A percentile compares a stretch with the other conserved stretches of the same genome.
Evolutionary conservation across 2,329 filamentous ascomycete species (phyloP).

Genomic region (Rhytidhysteron rufulum): DNA sequence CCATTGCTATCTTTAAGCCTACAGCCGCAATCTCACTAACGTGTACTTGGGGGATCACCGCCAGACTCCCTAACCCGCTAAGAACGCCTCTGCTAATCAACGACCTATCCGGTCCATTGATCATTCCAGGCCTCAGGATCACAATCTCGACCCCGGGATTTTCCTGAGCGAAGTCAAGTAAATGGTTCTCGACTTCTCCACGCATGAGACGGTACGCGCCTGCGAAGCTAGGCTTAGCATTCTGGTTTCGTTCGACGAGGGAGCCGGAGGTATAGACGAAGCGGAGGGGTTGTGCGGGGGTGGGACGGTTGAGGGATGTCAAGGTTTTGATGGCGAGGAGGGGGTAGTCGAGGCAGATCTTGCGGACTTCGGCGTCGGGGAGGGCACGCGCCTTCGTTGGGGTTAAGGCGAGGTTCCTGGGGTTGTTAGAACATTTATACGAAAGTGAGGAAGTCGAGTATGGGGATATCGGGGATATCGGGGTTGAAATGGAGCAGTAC

Average conservation of each 20-base stretch:
- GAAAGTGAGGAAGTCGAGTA: neutral
- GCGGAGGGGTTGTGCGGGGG: constrained; percentile 7
- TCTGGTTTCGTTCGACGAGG: constrained; percentile 9
- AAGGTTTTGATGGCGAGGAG: constrained; percentile 5
- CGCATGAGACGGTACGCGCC: constrained; percentile 4
- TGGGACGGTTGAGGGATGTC: neutral
- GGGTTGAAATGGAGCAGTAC: neutral
- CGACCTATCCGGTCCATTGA: neutral
- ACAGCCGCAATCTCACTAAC: neutral
- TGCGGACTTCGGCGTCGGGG: constrained; percentile 4
- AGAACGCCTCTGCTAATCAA: neutral
- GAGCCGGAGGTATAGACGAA: constrained; percentile 11
- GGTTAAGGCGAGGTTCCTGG: constrained; percentile 1
- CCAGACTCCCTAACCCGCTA: neutral
- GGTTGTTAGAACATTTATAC: neutral
- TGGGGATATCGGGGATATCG: neutral
- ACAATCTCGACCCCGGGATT: neutral
- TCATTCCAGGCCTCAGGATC: neutral
- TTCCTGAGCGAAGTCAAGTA: neutral
- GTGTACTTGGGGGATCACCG: neutral
- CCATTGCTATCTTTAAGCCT: neutral
- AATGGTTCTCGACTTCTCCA: neutral
- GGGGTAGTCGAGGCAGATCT: constrained; percentile 9
- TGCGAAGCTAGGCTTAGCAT: constrained; percentile 1
- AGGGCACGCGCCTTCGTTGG: constrained; percentile 1